These are phyloP conservation scores for Fusarium temperatum DNA, from an alignment of 2,329 filamentous ascomycete genomes.

Conservation along the genomic window DNA sequence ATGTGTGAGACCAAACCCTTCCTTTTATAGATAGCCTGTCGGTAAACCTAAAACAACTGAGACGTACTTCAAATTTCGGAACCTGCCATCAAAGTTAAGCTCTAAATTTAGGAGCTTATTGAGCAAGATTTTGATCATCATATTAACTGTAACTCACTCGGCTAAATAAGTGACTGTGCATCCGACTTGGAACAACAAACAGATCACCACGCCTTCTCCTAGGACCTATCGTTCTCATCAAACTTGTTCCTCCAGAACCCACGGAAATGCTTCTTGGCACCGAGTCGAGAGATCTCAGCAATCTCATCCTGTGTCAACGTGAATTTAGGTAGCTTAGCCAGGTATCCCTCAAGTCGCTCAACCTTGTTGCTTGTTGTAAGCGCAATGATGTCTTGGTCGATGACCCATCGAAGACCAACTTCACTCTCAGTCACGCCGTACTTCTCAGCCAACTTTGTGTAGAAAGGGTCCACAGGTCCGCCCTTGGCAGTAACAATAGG, in stretches of 20 bases:
- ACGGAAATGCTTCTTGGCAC: conserved; percentile 68
- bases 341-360: conserved; percentile 65
- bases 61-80: not conserved
- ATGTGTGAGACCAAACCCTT: not conserved
- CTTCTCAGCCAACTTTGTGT: conserved; percentile 62
- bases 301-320: conserved; percentile 69
- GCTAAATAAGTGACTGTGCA: not conserved
- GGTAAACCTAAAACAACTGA: not conserved
- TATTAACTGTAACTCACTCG: not conserved
- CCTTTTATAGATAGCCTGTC: not conserved
- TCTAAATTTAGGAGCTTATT: not conserved
- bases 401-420: conserved; percentile 66
- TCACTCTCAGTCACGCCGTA: conserved; percentile 66
- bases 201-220: not conserved
- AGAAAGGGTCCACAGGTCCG: conserved; percentile 63
- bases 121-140: not conserved
- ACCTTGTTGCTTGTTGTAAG: conserved; percentile 69
- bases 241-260: conserved; percentile 67
- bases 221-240: conserved; percentile 57
- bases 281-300: conserved; percentile 62
- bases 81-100: not conserved
- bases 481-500: conserved; percentile 57
- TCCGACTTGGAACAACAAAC: not conserved
- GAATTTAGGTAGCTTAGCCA: conserved; percentile 61
- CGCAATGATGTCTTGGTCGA: conserved; percentile 67